These are phyloP conservation scores for Phytophthora sansomeana DNA, from an alignment of 352 stramenopile species.

Conservation along the genomic window DNA sequence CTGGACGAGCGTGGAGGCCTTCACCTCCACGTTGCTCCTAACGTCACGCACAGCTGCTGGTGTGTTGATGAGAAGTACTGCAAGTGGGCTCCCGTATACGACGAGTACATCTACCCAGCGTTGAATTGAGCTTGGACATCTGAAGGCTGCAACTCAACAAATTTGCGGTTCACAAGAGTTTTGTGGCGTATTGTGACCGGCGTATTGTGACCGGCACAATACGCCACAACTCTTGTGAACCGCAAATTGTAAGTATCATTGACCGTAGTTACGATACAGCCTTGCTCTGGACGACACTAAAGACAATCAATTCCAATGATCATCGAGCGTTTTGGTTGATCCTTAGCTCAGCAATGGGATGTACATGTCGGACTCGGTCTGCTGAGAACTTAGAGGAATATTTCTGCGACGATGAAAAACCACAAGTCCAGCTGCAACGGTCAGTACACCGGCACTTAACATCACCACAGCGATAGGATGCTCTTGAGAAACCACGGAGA, in stretches of 20 bases:
- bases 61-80: constrained; percentile 28
- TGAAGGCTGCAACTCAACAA: too few species aligned
- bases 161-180: too few species aligned
- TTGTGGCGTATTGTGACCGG: too few species aligned
- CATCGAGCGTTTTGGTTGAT: neutral
- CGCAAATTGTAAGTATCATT: neutral
- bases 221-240: neutral
- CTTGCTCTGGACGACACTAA: neutral
- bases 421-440: constrained; percentile 47
- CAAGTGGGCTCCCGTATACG: constrained; percentile 27
- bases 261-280: neutral
- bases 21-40: constrained; percentile 16
- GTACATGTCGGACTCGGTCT: constrained; percentile 48
- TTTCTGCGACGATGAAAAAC: constrained; percentile 32
- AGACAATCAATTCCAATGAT: neutral
- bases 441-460: constrained; percentile 42
- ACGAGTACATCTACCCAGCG: constrained; percentile 24
- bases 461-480: constrained; percentile 37
- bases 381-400: constrained; percentile 8
- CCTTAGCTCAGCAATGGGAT: constrained; percentile 56
- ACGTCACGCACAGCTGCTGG: constrained; percentile 26
- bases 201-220: too few species aligned
- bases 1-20: constrained; percentile 19
- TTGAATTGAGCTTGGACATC: constrained; percentile 12
- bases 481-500: constrained; percentile 27